A percentile compares a stretch with the other conserved stretches of the same genome.
These are phyloP conservation scores for Reticulomyxa filosa DNA, from an alignment of 78 protist species.

Conservation along the genomic window DNA sequence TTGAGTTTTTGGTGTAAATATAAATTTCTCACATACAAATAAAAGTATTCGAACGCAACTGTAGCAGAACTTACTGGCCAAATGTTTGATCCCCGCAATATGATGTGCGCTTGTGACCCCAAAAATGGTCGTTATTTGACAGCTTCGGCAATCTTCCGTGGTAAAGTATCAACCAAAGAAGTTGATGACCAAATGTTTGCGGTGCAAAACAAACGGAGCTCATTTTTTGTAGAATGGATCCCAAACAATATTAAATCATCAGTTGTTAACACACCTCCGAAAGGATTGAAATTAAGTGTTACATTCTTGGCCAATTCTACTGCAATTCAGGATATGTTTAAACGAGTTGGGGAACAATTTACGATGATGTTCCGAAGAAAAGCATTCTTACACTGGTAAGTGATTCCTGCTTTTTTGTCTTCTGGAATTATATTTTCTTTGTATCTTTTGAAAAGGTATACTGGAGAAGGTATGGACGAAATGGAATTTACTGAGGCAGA, in stretches of 20 bases:
- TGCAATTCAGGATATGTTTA: slow-evolving; percentile 90
- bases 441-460: too few relatives aligned
- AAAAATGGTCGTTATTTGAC: slow-evolving; percentile 89
- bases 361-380: slow-evolving; percentile 88
- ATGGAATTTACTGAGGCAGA: slow-evolving; percentile 97
- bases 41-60: not conserved
- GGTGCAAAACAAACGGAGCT: slow-evolving; percentile 73
- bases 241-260: slow-evolving; percentile 95
- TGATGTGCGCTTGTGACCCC: slow-evolving; percentile 97
- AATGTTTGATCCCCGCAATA: slow-evolving; percentile 90
- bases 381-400: slow-evolving; percentile 98
- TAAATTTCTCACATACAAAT: too few relatives aligned
- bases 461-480: slow-evolving; percentile 97
- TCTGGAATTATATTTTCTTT: too few relatives aligned
- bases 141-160: slow-evolving; percentile 88
- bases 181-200: slow-evolving; percentile 87
- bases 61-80: not conserved
- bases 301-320: slow-evolving; percentile 91
- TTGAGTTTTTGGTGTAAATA: too few relatives aligned
- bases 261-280: too few relatives aligned
- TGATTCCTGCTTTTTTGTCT: too few relatives aligned
- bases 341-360: slow-evolving; percentile 84
- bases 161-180: slow-evolving; percentile 82
- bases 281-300: slow-evolving; percentile 79
- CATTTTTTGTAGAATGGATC: slow-evolving; percentile 95